Conservation (phyloP, 768 basidiomycete genomes). For the Boletellus emodensis region DNA sequence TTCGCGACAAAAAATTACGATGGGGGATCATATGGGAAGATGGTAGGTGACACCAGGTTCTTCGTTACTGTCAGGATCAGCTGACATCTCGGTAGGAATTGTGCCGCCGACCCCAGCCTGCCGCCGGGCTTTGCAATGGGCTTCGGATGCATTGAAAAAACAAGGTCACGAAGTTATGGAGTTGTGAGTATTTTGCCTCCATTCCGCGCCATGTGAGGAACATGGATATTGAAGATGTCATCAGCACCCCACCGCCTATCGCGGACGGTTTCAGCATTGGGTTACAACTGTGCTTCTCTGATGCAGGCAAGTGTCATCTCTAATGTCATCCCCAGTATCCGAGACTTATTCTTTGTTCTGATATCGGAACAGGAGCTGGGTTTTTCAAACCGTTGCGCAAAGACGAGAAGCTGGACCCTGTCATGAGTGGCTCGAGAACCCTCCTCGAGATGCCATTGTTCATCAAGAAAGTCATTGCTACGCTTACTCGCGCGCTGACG, state of each 20-base stretch:
- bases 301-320: constrained; percentile 40
- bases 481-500: constrained; percentile 30
- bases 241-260: constrained; percentile 45
- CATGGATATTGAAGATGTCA: background rate
- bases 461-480: constrained; percentile 43
- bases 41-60: constrained; percentile 25
- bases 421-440: constrained; percentile 23
- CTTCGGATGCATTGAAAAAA: constrained; percentile 30
- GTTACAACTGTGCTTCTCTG: constrained; percentile 53
- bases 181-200: constrained; percentile 29
- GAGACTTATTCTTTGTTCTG: background rate
- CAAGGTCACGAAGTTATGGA: constrained; percentile 40
- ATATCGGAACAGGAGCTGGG: constrained; percentile 38
- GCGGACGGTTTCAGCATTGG: constrained; percentile 48
- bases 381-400: constrained; percentile 34
- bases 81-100: constrained; percentile 25
- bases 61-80: background rate
- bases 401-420: constrained; percentile 32
- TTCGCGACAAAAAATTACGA: constrained; percentile 32
- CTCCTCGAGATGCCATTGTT: constrained; percentile 28
- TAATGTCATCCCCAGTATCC: background rate
- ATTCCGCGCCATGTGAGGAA: background rate
- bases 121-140: constrained; percentile 34
- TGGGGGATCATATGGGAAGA: constrained; percentile 43
- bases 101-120: constrained; percentile 39